Evolutionary conservation across 2,329 filamentous ascomycete genomes (phyloP).

Genomic region (Botrytis tulipae): DNA sequence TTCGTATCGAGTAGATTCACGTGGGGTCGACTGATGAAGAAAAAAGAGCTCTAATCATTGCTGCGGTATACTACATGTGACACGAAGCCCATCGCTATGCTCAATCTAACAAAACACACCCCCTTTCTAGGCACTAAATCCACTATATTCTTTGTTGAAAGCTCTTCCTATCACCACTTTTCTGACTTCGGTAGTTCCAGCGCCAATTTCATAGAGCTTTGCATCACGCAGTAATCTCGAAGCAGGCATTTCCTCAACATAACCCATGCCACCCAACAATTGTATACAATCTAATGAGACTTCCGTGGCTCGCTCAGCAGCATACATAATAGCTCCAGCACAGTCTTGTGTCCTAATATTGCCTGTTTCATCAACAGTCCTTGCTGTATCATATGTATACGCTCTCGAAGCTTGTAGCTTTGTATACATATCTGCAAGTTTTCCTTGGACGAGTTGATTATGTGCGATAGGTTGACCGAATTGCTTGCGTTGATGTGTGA

Average conservation of each 20-base stretch:
- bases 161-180: constrained; percentile 81
- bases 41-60: not conserved
- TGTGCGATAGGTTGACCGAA: constrained; percentile 84
- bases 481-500: constrained; percentile 84
- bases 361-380: constrained; percentile 72
- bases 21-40: not conserved
- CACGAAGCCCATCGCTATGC: not conserved
- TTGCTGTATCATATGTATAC: constrained; percentile 84
- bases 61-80: constrained; percentile 14
- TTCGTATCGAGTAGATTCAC: not conserved
- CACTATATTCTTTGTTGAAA: constrained; percentile 38
- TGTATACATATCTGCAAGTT: constrained; percentile 96
- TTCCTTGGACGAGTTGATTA: constrained; percentile 90
- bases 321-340: constrained; percentile 89
- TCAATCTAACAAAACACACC: not conserved
- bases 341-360: constrained; percentile 84
- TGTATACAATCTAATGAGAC: constrained; percentile 86
- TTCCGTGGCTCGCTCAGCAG: constrained; percentile 86
- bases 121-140: constrained; percentile 19
- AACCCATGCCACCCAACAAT: constrained; percentile 90
- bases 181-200: constrained; percentile 90
- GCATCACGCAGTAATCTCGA: constrained; percentile 76
- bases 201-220: constrained; percentile 92
- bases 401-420: constrained; percentile 80
- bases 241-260: constrained; percentile 91